A percentile compares a stretch with the other conserved stretches of the same genome.
Evolutionary conservation across 371 early-diverging fungal species (phyloP).

Genomic region (Blakeslea trispora): DNA sequence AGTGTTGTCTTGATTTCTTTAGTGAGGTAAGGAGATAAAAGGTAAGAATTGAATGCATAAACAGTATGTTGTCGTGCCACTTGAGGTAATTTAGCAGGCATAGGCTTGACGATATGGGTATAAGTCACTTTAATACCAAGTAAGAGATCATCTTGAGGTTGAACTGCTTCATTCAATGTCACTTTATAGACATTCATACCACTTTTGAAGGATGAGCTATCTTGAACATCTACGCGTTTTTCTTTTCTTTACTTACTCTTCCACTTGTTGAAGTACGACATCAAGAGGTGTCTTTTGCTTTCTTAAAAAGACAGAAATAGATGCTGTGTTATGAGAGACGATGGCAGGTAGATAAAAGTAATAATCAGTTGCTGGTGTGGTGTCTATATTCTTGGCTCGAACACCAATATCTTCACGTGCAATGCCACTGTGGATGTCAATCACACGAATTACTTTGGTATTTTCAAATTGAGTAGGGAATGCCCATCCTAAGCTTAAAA

Average conservation of each 20-base stretch:
- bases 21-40: constrained; percentile 68
- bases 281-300: constrained; percentile 50
- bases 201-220: constrained; percentile 28
- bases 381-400: constrained; percentile 55
- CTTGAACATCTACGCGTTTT: background rate
- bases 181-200: constrained; percentile 63
- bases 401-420: constrained; percentile 65
- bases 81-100: constrained; percentile 74
- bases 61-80: constrained; percentile 66
- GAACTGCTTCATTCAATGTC: constrained; percentile 56
- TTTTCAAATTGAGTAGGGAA: constrained; percentile 54
- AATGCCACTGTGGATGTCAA: constrained; percentile 66
- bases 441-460: constrained; percentile 60
- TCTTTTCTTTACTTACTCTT: constrained; percentile 43
- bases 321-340: constrained; percentile 40
- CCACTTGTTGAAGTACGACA: constrained; percentile 33
- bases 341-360: constrained; percentile 53
- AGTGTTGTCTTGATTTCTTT: constrained; percentile 82
- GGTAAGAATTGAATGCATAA: constrained; percentile 64
- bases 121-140: constrained; percentile 69
- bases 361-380: constrained; percentile 48
- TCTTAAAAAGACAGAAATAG: constrained; percentile 51
- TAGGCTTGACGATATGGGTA: constrained; percentile 60
- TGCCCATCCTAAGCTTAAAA: constrained; percentile 15
- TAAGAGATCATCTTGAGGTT: constrained; percentile 65